Base-by-base conservation (phyloP, 106 monocot genomes). In the Triglochin maritima region DNA sequence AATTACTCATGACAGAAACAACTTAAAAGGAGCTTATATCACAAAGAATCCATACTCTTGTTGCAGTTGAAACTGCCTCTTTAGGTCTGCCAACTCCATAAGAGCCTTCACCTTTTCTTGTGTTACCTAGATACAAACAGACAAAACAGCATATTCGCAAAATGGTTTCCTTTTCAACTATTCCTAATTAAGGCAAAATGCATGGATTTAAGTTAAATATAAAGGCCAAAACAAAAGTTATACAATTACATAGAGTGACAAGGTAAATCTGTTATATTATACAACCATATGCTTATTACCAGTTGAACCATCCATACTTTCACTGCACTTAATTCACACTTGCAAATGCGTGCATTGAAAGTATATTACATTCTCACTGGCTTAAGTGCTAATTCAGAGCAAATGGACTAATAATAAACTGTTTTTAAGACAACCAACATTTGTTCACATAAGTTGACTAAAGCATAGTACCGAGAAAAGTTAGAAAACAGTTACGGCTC, bases 31-130 rank as follows among this genome's bases (percentile, higher is more conserved):
- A 9, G 15, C 6, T 17, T 7, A 0, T 1, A 42, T 29, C 12
- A 57, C 45, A 74, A 16, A 29, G 9, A 16, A 68, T n/a, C 3
- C 62, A 56, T 76, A 76, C 76, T 63, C 67, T 63, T 55, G 61
- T 60, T 52, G 69, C 50, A 54, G 47, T 10, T 76, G 60, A 47
- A 56, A 76, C 9, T 76, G n/a, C 44, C 61, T 61, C 48, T 76
- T 69, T 44, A 76, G 47, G 7, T 69, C 16, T 42, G 76, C 68
- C 11, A 76, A 49, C 47, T 69, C 68, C 47, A 76, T 46, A 17
- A 76, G 76, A 53, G 76, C 76, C 63, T 76, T 51, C 47, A 76
- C 76, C 61, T 76, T 76, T 63, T 76, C 76, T 49, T n/a, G 43
- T 46, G 76, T 69, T 13, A 76, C 76, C 76, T 76, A 70, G 46